These are phyloP conservation scores for Spizellomyces punctatus DNA, from an alignment of 192 early-diverging fungal genomes.

Conservation along the genomic window DNA sequence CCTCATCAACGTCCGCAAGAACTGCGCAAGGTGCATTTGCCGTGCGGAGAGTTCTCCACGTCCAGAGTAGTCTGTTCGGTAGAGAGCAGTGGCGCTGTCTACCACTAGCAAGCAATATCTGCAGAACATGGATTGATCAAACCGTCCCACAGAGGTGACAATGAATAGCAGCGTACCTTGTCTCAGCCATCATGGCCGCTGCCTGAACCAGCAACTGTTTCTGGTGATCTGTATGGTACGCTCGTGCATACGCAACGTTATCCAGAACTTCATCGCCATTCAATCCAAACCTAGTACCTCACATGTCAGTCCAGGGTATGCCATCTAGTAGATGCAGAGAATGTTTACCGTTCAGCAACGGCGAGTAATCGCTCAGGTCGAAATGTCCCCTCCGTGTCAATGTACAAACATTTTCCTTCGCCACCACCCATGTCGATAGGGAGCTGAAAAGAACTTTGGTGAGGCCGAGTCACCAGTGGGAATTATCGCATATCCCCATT, in stretches of 20 bases:
- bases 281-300: constrained; percentile 52
- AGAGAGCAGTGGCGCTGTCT: constrained; percentile 90
- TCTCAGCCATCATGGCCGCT: constrained; percentile 86
- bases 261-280: constrained; percentile 86
- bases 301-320: neutral
- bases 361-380: constrained; percentile 85
- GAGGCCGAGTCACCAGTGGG: neutral
- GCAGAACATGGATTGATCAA: neutral
- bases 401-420: constrained; percentile 93
- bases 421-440: constrained; percentile 88
- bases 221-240: constrained; percentile 96
- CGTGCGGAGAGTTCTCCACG: constrained; percentile 93
- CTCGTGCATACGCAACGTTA: constrained; percentile 93
- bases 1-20: constrained; percentile 79
- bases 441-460: constrained; percentile 38
- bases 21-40: constrained; percentile 92
- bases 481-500: neutral
- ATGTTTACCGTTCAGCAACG: constrained; percentile 75
- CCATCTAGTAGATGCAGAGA: neutral
- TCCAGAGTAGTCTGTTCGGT: constrained; percentile 95
- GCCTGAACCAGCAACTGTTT: constrained; percentile 81
- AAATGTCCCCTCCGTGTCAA: constrained; percentile 97
- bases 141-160: neutral
- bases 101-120: constrained; percentile 86
- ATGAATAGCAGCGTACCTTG: constrained; percentile 44